These are phyloP conservation scores for Neoboletus brunneissimus DNA, from an alignment of 768 basidiomycete genomes.

Conservation along the genomic window DNA sequence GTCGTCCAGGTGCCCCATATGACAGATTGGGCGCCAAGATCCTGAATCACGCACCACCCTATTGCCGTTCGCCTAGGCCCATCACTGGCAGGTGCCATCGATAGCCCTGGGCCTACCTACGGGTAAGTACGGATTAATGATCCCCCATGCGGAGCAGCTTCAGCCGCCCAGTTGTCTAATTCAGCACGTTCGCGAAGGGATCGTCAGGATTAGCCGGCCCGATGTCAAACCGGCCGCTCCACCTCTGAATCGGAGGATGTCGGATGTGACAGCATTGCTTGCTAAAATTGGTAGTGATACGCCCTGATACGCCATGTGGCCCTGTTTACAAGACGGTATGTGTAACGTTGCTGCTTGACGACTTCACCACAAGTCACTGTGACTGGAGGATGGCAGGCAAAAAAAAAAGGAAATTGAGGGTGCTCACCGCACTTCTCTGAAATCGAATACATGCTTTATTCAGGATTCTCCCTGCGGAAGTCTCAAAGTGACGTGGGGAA, in stretches of 20 bases:
- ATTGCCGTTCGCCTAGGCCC: constrained; percentile 10
- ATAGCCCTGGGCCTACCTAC: constrained; percentile 22
- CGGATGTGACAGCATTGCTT: constrained; percentile 24
- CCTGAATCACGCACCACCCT: constrained; percentile 8
- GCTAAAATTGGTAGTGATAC: constrained; percentile 16
- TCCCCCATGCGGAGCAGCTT: constrained; percentile 19
- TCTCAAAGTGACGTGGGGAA: constrained; percentile 22
- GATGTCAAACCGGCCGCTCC: constrained; percentile 10
- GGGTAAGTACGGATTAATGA: constrained; percentile 23
- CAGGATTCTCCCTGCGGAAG: constrained; percentile 9
- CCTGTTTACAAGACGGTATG: neutral
- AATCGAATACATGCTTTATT: neutral
- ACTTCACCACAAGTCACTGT: constrained; percentile 9
- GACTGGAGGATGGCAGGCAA: neutral
- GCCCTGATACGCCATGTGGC: constrained; percentile 28
- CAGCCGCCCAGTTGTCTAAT: constrained; percentile 19
- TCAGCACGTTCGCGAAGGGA: constrained; percentile 29
- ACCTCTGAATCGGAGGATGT: constrained; percentile 22
- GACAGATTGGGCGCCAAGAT: constrained; percentile 15
- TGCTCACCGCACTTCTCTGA: neutral
- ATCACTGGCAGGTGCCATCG: constrained; percentile 22
- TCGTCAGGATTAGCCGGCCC: constrained; percentile 32
- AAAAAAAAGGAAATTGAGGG: constrained; percentile 23
- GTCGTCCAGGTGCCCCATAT: constrained; percentile 5
- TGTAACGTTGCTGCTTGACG: constrained; percentile 15